Evolutionary conservation across 352 stramenopile species (phyloP).

Genomic region (Pythium periplocum): DNA sequence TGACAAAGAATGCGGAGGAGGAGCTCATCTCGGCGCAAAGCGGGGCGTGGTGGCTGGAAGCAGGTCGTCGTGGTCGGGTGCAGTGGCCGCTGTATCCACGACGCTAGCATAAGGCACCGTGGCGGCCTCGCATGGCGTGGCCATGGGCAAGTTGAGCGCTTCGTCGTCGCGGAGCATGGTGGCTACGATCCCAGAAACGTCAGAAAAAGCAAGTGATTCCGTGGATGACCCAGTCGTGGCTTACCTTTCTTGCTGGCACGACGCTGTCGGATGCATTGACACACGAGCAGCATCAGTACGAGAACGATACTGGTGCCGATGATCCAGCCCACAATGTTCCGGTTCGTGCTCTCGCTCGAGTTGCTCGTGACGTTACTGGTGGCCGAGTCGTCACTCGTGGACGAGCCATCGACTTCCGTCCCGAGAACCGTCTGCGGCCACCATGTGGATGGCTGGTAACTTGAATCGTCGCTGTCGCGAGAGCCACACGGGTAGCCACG

Average conservation of each 20-base stretch:
- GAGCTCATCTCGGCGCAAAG: no score
- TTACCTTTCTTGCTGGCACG: conserved; percentile 9
- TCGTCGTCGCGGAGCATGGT: conserved; percentile 11
- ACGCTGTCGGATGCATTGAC: conserved; percentile 8
- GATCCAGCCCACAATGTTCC: conserved; percentile 9
- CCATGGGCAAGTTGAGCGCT: conserved; percentile 18
- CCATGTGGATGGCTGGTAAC: no score
- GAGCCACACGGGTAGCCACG: no score
- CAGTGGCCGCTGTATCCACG: conserved; percentile 20
- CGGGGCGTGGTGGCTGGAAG: conserved; percentile 11
- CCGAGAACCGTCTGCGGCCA: no score
- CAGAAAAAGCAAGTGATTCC: background rate
- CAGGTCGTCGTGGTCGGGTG: conserved; percentile 21
- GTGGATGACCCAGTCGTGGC: background rate
- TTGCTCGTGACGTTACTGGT: background rate
- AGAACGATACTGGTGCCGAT: conserved; percentile 1
- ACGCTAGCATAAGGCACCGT: conserved; percentile 17
- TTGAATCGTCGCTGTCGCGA: no score
- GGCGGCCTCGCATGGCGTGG: conserved; percentile 11
- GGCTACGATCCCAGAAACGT: conserved; percentile 5
- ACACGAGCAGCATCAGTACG: conserved; percentile 3
- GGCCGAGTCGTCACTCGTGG: no score
- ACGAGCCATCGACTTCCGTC: no score
- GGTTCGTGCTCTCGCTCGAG: background rate
- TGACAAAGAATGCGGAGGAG: no score